Base-by-base conservation (phyloP, 257 asterid species). In the Linderniella brevidens region DNA sequence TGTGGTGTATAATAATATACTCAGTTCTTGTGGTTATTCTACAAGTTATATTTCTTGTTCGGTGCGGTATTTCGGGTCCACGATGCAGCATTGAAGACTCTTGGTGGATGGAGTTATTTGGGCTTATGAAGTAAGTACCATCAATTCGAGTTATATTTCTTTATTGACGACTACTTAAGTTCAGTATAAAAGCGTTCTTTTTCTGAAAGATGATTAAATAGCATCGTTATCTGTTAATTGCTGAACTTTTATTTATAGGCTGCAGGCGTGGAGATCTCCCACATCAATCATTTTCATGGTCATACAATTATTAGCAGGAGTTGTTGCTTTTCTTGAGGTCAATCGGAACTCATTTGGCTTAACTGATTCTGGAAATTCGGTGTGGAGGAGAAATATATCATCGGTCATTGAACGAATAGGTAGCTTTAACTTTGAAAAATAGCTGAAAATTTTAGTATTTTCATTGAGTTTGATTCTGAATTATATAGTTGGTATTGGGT, bases 71-170 rank as follows among this genome's bases (percentile, higher is more conserved):
- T 66, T 46, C 62, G 71, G 78, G 72, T 61, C 57, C 69, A 17
- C 65, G 55, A 64, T 63, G 74, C 80, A 67, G 57, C 48, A 49
- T 55, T 55, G 62, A 67, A 39, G 80, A 77, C 62, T 59, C 67
- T 55, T 79, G 87, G 94, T 86, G 97, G 94, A 61, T 68, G 58
- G 71, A 70, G 59, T 77, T 86, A 49, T 35, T 86, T 55, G 97
- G 97, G 52, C 66, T 86, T 57, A 77, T 79, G 86, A 75, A 52
- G 97, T 86, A 68, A 19, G 87, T 20, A 16, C 41, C 63, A 15
- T 35, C 57, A 54, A 29, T 37, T 56, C 59, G n/a, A 41, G n/a
- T 10, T 13, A 11, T 38, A 13, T 45, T 64, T 7, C 37, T 44
- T 59, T 39, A 20, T n/a, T 52, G 40, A 41, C 36, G 46, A 12